These are phyloP conservation scores for Zygosaccharomyces pseudobailii DNA, from an alignment of 1,139 yeast species.

Conservation along the genomic window DNA sequence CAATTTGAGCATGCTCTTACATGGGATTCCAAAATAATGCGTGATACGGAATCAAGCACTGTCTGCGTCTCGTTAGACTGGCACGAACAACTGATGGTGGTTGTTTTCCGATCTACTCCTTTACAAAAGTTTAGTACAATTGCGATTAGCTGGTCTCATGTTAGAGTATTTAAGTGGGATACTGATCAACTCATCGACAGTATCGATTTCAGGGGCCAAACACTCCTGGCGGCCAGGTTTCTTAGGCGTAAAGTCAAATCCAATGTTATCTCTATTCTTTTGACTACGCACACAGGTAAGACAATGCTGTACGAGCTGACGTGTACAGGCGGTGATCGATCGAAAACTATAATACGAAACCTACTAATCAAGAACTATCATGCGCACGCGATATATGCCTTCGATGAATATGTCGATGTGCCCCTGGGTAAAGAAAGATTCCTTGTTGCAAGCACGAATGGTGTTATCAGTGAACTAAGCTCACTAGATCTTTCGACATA, in stretches of 20 bases:
- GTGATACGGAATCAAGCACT: neutral
- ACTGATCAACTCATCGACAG: slow-evolving; percentile 18
- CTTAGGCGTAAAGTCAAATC: slow-evolving; percentile 11
- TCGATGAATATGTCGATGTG: slow-evolving; percentile 9
- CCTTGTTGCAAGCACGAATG: slow-evolving; percentile 20
- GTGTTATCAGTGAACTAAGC: slow-evolving; percentile 19
- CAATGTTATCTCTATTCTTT: slow-evolving; percentile 6
- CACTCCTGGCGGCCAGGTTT: slow-evolving; percentile 14
- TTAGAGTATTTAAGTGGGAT: slow-evolving; percentile 14
- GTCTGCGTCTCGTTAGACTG: slow-evolving; percentile 18
- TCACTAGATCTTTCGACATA: slow-evolving; percentile 18
- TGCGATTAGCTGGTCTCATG: slow-evolving; percentile 10
- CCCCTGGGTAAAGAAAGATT: slow-evolving; percentile 13
- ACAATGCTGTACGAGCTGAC: slow-evolving; percentile 23
- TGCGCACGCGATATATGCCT: slow-evolving; percentile 16
- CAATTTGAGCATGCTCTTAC: neutral
- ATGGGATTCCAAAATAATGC: neutral
- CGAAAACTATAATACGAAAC: slow-evolving; percentile 17
- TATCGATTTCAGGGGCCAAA: slow-evolving; percentile 21
- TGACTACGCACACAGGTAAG: slow-evolving; percentile 23
- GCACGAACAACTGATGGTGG: slow-evolving; percentile 10
- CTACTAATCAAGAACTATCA: slow-evolving; percentile 20
- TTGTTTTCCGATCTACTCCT: slow-evolving; percentile 7
- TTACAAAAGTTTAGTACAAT: slow-evolving; percentile 1
- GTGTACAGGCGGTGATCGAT: slow-evolving; percentile 4